Conservation (phyloP, 176 grass and related monocot genomes). For the Hsuehochloa calcarea region DNA sequence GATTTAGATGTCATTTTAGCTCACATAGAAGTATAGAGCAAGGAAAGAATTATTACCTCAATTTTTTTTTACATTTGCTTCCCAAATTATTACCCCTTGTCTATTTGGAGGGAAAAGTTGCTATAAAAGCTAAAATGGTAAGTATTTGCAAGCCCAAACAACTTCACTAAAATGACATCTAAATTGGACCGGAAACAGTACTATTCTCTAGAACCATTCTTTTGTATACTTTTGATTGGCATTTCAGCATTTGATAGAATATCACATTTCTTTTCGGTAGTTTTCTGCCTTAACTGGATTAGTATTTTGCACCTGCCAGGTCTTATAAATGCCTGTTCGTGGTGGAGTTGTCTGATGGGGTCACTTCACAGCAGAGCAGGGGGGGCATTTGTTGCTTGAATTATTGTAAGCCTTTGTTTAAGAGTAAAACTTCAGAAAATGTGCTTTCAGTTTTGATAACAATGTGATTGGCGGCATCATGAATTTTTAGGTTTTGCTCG, state of each 20-base stretch:
- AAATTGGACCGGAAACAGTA: background rate
- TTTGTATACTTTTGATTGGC: background rate
- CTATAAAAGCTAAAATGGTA: background rate
- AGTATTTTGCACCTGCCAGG: conserved; percentile 21
- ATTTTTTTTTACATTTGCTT: background rate
- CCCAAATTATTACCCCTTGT: background rate
- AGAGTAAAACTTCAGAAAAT: background rate
- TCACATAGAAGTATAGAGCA: background rate
- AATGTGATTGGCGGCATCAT: background rate
- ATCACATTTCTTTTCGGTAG: background rate
- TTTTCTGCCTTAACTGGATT: conserved; percentile 7
- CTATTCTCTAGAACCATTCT: background rate
- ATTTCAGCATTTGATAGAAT: background rate
- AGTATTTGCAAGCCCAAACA: background rate
- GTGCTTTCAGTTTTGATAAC: conserved; percentile 7
- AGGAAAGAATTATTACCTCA: background rate
- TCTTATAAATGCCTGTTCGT: conserved; percentile 46
- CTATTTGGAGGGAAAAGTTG: background rate
- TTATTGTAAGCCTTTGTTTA: conserved; percentile 37
- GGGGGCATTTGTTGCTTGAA: conserved; percentile 49
- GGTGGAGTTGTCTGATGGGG: conserved; percentile 37
- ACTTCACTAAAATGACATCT: background rate
- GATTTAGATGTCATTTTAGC: conserved; percentile 5
- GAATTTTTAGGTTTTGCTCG: conserved; percentile 37
- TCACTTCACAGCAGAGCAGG: conserved; percentile 44